Conservation (phyloP, 768 basidiomycete species). For the Coprinopsis sp. region DNA sequence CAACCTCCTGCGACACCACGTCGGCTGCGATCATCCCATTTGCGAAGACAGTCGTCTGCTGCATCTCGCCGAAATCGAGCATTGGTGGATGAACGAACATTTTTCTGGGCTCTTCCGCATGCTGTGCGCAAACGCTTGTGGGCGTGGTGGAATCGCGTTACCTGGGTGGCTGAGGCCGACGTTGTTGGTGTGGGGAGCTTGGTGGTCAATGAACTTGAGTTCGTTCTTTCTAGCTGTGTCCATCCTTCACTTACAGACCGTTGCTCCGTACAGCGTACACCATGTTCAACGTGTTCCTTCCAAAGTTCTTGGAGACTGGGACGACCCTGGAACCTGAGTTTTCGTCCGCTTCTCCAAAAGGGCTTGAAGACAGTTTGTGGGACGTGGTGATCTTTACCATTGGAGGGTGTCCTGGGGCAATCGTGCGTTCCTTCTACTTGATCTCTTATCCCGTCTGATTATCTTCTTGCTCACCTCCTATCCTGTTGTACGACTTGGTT, state of each 20-base stretch:
- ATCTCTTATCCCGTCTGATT: too few relatives aligned
- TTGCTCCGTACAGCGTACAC: conserved; percentile 58
- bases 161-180: conserved; percentile 78
- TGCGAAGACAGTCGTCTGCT: conserved; percentile 13
- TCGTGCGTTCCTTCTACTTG: too few relatives aligned
- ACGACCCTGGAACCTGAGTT: conserved; percentile 15
- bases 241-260: background rate
- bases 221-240: conserved; percentile 18
- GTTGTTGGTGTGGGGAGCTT: conserved; percentile 62
- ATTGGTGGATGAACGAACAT: too few relatives aligned
- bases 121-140: conserved; percentile 54
- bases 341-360: conserved; percentile 27
- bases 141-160: conserved; percentile 66
- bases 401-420: too few relatives aligned
- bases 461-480: too few relatives aligned
- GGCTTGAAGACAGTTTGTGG: conserved; percentile 63
- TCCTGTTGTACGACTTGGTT: background rate
- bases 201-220: conserved; percentile 79
- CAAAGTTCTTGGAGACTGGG: conserved; percentile 75
- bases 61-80: conserved; percentile 26
- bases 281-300: conserved; percentile 91
- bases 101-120: conserved; percentile 43
- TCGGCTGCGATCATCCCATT: too few relatives aligned
- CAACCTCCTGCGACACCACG: too few relatives aligned
- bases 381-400: too few relatives aligned